These are phyloP conservation scores for Mycena pura DNA, from an alignment of 768 basidiomycete species.

Conservation along the genomic window DNA sequence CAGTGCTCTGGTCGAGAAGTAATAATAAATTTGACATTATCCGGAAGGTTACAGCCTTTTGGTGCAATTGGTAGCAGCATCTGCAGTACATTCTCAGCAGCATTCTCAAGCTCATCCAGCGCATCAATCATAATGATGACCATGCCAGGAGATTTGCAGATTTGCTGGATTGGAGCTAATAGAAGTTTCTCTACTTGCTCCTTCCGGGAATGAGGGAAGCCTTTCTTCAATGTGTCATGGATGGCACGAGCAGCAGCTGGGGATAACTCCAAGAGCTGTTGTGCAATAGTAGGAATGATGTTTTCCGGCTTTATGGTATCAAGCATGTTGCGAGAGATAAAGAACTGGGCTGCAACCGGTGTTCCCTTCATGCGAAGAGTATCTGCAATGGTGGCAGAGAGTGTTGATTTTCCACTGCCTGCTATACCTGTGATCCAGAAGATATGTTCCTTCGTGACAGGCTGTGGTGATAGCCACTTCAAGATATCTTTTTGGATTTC, in stretches of 20 bases:
- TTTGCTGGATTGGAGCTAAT: constrained; percentile 2
- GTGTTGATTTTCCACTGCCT: constrained; percentile 10
- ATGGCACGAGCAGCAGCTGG: constrained; percentile 2
- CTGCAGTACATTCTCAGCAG: neutral
- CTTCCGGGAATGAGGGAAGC: neutral
- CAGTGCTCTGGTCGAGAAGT: constrained; percentile 14
- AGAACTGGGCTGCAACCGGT: no score
- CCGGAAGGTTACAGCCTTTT: neutral
- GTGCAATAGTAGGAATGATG: constrained; percentile 3
- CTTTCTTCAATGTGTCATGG: neutral
- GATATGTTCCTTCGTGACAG: neutral
- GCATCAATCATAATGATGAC: constrained; percentile 13
- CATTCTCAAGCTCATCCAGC: neutral
- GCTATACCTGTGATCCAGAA: constrained; percentile 8
- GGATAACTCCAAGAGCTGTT: constrained; percentile 7
- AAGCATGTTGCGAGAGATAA: constrained; percentile 9
- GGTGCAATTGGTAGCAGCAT: neutral
- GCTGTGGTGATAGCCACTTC: neutral
- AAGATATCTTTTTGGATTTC: neutral
- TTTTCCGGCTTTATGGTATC: constrained; percentile 4
- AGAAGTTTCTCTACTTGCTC: constrained; percentile 9
- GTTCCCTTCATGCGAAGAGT: neutral
- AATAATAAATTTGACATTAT: constrained; percentile 1
- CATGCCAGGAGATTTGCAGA: neutral
- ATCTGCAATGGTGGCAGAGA: neutral